phyloP scores from a whole-genome alignment of 2,329 filamentous ascomycete species.

The Knufia fluminis region DNA sequence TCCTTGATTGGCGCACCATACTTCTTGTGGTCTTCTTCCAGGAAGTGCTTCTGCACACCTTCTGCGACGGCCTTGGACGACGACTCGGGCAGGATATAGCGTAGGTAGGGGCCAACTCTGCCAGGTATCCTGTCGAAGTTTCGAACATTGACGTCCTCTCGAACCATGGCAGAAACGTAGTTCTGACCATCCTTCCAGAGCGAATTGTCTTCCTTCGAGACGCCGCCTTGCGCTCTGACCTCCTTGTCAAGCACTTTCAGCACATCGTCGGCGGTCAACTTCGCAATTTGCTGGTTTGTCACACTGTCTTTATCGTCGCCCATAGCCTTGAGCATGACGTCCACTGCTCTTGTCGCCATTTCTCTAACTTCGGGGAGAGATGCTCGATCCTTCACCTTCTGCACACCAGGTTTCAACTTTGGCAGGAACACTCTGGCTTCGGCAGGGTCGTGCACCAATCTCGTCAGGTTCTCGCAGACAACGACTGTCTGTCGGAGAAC shows the following conservation, averaged over 20 bases:
- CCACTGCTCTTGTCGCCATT: slow-evolving; percentile 69
- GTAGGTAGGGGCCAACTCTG: slow-evolving; percentile 66
- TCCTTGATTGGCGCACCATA: slow-evolving; percentile 77
- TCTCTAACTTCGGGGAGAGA: slow-evolving; percentile 92
- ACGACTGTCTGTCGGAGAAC: slow-evolving; percentile 92
- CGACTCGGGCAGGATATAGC: slow-evolving; percentile 55
- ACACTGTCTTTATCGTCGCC: slow-evolving; percentile 56
- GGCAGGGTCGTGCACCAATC: slow-evolving; percentile 89
- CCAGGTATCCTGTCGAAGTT: slow-evolving; percentile 62
- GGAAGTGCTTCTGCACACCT: slow-evolving; percentile 65
- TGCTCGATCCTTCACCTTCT: slow-evolving; percentile 75
- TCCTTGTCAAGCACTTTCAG: slow-evolving; percentile 64
- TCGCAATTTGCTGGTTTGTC: slow-evolving; percentile 48
- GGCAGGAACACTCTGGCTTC: slow-evolving; percentile 93
- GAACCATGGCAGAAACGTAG: slow-evolving; percentile 76
- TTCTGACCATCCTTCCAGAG: slow-evolving; percentile 58
- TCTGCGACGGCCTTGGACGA: slow-evolving; percentile 58
- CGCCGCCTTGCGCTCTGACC: slow-evolving; percentile 59
- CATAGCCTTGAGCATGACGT: slow-evolving; percentile 92
- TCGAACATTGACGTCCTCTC: slow-evolving; percentile 78
- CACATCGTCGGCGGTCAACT: slow-evolving; percentile 64
- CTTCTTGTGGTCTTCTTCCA: slow-evolving; percentile 78
- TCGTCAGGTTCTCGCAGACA: slow-evolving; percentile 95
- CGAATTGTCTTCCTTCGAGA: slow-evolving; percentile 51
- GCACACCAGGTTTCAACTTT: slow-evolving; percentile 87